Evolutionary conservation across 2,329 filamentous ascomycete species (phyloP), one percentile per base, ranked within the genome.

Genomic region (Colletotrichum chrysophilum): DNA sequence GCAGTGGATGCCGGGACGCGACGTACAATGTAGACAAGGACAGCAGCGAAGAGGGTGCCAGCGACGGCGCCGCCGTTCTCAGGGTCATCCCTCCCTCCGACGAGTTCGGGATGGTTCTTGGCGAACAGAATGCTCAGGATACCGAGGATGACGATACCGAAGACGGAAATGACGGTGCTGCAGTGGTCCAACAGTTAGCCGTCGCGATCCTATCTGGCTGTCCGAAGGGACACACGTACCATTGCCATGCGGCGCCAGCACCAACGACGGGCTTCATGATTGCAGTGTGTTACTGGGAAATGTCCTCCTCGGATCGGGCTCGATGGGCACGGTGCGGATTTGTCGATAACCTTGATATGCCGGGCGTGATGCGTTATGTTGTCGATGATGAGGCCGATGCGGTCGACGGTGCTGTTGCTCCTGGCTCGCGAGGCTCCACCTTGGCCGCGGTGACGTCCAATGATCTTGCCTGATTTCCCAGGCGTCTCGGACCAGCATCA

Each of bases 191-290:
- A 18, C 21, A 43, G 24, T 66, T 32, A 72, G 74, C 24, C 62
- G 14, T 62, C 30, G 67, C 61, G 14, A 43, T 43, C 36, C 14
- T 26, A n/a, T 14, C 7, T 21, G 75, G n/a, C 56, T 66, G 60
- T 55, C 48, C 67, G 13, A 30, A 24, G 52, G 43, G n/a, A 52
- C 70, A 21, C 75, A 85, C 92, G 83, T 89, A 98, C 96, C 96
- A 98, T 88, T 93, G 95, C 96, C 96, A 98, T 82, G 96, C 96
- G 88, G 98, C 96, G 88, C 96, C 91, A 79, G 95, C 93, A 83
- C 95, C 94, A 80, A 98, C 95, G 83, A 98, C 89, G 80, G 96
- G 96, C 93, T 98, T 98, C 96, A 98, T 98, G 83, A 82, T 91
- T 88, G 85, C 80, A 79, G 78, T 77, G 67, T 74, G 36, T 55